These are phyloP conservation scores for Stephanocyclus meneghinianus DNA, from an alignment of 352 stramenopile species.

Conservation along the genomic window DNA sequence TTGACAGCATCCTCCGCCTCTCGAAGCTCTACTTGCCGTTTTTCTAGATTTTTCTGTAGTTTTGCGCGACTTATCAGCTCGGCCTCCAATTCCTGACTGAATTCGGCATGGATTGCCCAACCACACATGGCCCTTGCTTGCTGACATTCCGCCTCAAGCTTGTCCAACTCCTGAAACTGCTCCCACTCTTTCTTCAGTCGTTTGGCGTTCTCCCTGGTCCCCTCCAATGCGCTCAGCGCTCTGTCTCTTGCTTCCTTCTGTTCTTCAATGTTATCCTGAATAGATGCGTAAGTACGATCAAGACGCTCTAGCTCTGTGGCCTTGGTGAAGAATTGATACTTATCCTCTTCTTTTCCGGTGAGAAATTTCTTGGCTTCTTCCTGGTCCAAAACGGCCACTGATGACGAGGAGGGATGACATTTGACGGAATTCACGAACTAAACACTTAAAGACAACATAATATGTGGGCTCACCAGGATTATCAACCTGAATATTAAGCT, in stretches of 20 bases:
- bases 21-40: conserved; percentile 52
- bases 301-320: conserved; percentile 93
- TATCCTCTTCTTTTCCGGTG: conserved; percentile 90
- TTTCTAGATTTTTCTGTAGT: conserved; percentile 58
- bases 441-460: background rate
- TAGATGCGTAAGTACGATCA: conserved; percentile 79
- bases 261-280: conserved; percentile 84
- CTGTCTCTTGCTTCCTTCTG: conserved; percentile 80
- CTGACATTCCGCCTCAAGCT: conserved; percentile 64
- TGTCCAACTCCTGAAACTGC: conserved; percentile 71
- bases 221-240: conserved; percentile 44
- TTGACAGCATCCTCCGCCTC: conserved; percentile 58
- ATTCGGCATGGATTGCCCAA: conserved; percentile 61
- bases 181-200: conserved; percentile 67
- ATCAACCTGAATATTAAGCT: conserved; percentile 91
- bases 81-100: conserved; percentile 33
- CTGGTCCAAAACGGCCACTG: conserved; percentile 93
- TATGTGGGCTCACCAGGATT: conserved; percentile 83
- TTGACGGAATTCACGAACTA: background rate
- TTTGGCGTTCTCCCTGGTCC: conserved; percentile 45
- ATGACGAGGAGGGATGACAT: background rate
- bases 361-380: conserved; percentile 98
- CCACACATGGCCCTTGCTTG: conserved; percentile 45
- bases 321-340: conserved; percentile 97
- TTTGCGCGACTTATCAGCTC: conserved; percentile 49